Percentiles rank a stretch among this genome's conserved stretches.
Conservation (phyloP, 2,329 filamentous ascomycete species). For the Amylocarpus encephaloides region DNA sequence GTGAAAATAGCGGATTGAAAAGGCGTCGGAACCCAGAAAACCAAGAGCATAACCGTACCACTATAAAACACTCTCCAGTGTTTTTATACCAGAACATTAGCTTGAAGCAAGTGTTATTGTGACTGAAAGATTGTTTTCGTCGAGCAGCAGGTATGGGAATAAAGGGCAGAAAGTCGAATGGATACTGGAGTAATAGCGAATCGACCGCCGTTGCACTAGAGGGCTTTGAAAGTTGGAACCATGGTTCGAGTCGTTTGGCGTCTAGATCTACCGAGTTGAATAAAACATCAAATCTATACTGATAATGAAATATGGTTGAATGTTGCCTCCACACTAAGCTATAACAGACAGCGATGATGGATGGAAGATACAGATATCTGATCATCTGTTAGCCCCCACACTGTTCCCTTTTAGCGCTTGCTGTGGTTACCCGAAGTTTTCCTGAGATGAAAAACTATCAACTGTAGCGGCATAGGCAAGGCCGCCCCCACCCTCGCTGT, state of each 20-base stretch:
- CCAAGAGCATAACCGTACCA: slow-evolving; percentile 41
- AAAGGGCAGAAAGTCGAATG: slow-evolving; percentile 41
- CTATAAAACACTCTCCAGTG: slow-evolving; percentile 49
- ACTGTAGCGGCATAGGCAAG: slow-evolving; percentile 27
- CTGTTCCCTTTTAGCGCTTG: neutral
- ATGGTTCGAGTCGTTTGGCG: slow-evolving; percentile 52
- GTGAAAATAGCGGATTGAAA: slow-evolving; percentile 50
- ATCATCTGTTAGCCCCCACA: neutral
- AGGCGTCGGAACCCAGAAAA: slow-evolving; percentile 51
- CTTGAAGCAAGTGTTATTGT: neutral
- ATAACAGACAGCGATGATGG: slow-evolving; percentile 47
- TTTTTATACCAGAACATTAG: slow-evolving; percentile 24
- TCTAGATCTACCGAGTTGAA: slow-evolving; percentile 52
- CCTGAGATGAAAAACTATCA: slow-evolving; percentile 33
- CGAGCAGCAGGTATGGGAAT: slow-evolving; percentile 37
- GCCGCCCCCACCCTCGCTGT: slow-evolving; percentile 32
- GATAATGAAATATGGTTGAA: no score
- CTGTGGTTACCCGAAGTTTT: slow-evolving; percentile 32
- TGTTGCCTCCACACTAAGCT: slow-evolving; percentile 43
- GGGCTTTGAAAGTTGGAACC: slow-evolving; percentile 46
- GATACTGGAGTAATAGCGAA: slow-evolving; percentile 49
- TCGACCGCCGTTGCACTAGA: slow-evolving; percentile 38
- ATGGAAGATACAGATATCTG: slow-evolving; percentile 43
- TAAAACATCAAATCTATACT: neutral
- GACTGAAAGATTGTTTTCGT: slow-evolving; percentile 13